A percentile compares a stretch with the other conserved stretches of the same genome.
Evolutionary conservation across 1,284 basidiomycete species (phyloP).

Genomic region (Austroboletus olivaceoglutinosus): DNA sequence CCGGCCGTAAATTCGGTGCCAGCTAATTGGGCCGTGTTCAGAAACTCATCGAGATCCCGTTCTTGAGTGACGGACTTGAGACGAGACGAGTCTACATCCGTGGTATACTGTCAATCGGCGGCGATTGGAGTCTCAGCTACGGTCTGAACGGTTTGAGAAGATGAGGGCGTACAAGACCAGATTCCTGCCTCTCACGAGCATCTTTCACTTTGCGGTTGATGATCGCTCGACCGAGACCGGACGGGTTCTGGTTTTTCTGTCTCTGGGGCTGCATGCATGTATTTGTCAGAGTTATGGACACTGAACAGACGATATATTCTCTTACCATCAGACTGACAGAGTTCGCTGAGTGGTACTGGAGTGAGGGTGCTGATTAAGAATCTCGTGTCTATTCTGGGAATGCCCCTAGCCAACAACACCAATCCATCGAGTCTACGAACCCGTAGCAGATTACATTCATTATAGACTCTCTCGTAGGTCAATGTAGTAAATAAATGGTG

Average conservation of each 20-base stretch:
- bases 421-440: not conserved
- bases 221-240: constrained; percentile 86
- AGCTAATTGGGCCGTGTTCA: constrained; percentile 93
- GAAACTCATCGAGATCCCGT: constrained; percentile 92
- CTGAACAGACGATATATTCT: not conserved
- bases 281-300: not conserved
- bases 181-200: constrained; percentile 67
- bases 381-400: constrained; percentile 10
- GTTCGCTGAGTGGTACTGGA: not conserved
- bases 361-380: constrained; percentile 20
- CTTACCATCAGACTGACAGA: constrained; percentile 19
- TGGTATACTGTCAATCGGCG: constrained; percentile 63
- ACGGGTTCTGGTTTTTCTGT: constrained; percentile 52
- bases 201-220: constrained; percentile 88
- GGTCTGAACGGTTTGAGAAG: not conserved
- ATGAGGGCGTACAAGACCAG: constrained; percentile 64
- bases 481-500: constrained; percentile 7
- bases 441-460: constrained; percentile 21
- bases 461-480: constrained; percentile 10
- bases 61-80: constrained; percentile 96
- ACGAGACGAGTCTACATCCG: constrained; percentile 71
- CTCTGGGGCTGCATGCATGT: constrained; percentile 21
- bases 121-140: not conserved
- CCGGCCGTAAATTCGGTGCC: constrained; percentile 97
- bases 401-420: constrained; percentile 8